Base-by-base conservation (phyloP, 1,139 yeast species). In the Suhomyces bokatorum region DNA sequence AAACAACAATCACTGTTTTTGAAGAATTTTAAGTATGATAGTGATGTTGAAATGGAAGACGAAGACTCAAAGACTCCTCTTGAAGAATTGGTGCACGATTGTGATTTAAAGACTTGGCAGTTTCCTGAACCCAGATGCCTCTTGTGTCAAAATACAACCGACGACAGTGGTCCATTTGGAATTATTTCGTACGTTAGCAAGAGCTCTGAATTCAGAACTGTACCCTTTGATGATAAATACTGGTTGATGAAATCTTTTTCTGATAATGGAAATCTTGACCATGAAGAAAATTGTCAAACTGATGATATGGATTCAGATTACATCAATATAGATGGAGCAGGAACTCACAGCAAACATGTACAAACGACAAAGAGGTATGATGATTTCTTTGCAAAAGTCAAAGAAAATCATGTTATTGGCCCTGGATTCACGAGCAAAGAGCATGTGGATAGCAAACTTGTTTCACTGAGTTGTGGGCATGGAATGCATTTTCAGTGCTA, bases 401-500 rank as follows among this genome's bases (percentile, higher is more conserved):
- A 69, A 41, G 66, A 70, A 1, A 62, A 64, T 2, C 58, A 66
- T 46, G 80, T 81, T 0, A 66, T 85, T 54, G 95, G 95, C 0
- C 95, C 93, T 0, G 91, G 91, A 0, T 87, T 85, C 55, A 78
- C 83, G 1, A 57, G 64, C 13, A 64, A 59, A 17, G 64, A 66
- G 6, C 60, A 67, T 45, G 69, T 71, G 37, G 73, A 75, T 34
- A 72, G 67, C 40, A 75, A 75, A 42, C 69, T 84, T 7, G 81
- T 87, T 1, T 73, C 90, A 6, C 82, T 85, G 55, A 84, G 96
- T 42, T 93, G 99, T 68, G 96, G 97, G 0, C 99, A 93, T 65
- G 95, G 96, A 1, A 85, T 93, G 83, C 99, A 93, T 63, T 81
- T 79, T 52, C 76, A 79, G 30, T 93, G 99, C 59, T 87, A 85